Evolutionary conservation across 2,329 filamentous ascomycete genomes (phyloP).

Genomic region (Verticillium tricorpus): DNA sequence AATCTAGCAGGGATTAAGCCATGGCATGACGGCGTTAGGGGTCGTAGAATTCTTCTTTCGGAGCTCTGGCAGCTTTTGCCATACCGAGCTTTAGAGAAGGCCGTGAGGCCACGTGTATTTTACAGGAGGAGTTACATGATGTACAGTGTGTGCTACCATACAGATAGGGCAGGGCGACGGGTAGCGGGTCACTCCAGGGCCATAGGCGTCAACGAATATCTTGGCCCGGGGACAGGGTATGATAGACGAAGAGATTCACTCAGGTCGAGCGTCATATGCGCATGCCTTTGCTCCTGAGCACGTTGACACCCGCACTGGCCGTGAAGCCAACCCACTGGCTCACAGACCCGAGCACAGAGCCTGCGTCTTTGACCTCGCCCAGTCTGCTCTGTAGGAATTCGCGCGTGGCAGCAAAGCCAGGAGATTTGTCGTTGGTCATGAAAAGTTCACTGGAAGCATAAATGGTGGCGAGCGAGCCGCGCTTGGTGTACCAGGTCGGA

Average conservation of each 20-base stretch:
- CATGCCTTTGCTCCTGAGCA: slow-evolving; percentile 82
- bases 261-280: slow-evolving; percentile 52
- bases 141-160: neutral
- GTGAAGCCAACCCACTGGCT: slow-evolving; percentile 82
- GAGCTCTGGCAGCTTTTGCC: neutral
- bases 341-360: slow-evolving; percentile 57
- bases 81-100: neutral
- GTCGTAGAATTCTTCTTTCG: neutral
- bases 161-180: slow-evolving; percentile 1
- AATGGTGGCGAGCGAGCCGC: slow-evolving; percentile 49
- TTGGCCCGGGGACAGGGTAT: neutral
- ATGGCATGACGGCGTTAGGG: neutral
- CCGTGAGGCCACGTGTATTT: neutral
- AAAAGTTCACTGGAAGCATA: slow-evolving; percentile 79
- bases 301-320: slow-evolving; percentile 69
- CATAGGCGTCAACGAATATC: neutral
- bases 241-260: neutral
- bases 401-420: slow-evolving; percentile 70
- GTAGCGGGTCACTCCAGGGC: no score
- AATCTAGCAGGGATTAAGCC: neutral
- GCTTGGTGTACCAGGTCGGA: slow-evolving; percentile 76
- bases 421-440: slow-evolving; percentile 84
- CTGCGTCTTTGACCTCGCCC: slow-evolving; percentile 61
- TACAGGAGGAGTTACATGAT: neutral
- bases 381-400: slow-evolving; percentile 74